A percentile compares a stretch with the other conserved stretches of the same genome.
These are phyloP conservation scores for Wallacemonas sp. DNA, from an alignment of 208 protist species.

Conservation along the genomic window DNA sequence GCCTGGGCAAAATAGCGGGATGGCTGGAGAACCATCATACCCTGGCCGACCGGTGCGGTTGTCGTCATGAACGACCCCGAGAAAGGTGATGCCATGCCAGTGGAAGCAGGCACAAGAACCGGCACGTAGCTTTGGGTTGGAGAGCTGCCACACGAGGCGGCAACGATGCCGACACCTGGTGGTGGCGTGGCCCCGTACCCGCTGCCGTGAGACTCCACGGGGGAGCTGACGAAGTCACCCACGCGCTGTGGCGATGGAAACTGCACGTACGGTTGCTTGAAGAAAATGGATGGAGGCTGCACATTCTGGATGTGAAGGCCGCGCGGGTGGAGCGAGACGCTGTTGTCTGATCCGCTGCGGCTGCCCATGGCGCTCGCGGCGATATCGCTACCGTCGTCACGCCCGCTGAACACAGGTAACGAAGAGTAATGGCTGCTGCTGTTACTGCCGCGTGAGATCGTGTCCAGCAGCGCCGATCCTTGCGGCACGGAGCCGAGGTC, in stretches of 20 bases:
- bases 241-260: not conserved
- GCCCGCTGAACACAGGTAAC: not conserved
- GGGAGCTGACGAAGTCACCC: not conserved
- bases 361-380: conserved; percentile 3
- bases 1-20: too few species aligned
- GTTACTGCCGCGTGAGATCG: not conserved
- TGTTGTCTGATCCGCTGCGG: conserved; percentile 6
- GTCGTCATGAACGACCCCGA: not conserved
- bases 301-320: not conserved
- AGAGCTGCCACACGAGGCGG: not conserved
- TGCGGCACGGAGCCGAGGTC: conserved; percentile 1
- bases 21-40: too few species aligned
- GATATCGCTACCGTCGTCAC: conserved; percentile 2
- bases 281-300: not conserved
- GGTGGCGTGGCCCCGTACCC: not conserved
- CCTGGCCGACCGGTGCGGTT: not conserved
- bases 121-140: not conserved
- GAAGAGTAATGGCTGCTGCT: not conserved
- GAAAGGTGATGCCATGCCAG: not conserved
- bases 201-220: not conserved
- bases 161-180: not conserved
- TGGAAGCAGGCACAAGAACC: not conserved
- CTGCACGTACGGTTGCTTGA: conserved; percentile 8
- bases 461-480: not conserved
- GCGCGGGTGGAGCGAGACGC: not conserved